Base-by-base conservation (phyloP, 2,329 filamentous ascomycete genomes). In the Apiospora pterosperma region DNA sequence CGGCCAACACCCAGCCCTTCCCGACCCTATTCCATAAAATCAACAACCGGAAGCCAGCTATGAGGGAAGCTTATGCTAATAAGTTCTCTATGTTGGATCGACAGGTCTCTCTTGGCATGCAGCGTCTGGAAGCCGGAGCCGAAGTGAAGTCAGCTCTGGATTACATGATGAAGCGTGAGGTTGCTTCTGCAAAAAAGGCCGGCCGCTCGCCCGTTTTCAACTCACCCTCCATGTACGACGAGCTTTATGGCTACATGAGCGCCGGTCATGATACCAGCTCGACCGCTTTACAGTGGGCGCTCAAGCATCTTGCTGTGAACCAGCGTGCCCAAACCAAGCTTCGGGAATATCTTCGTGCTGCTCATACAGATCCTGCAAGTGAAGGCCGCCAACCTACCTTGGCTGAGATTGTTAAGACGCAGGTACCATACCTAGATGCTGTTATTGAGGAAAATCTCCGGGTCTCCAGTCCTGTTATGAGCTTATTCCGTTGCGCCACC, bases 91-190 rank as follows among this genome's bases (percentile, higher is more conserved):
- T 67, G 64, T 38, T 67, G 14, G 55, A 65, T 10, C 52, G 59
- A 48, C 65, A 68, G 25, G 61, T 67, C 23, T 61, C 28, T 42
- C 58, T 62, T 4, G 67, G 65, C 28, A n/a, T 65, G 21, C 36
- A 63, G 64, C 65, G 64, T 39, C 42, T 62, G 21, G 62, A 68
- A 38, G 62, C 58, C 25, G 66, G 63, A 10, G 66, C 62, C 19
- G 55, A 60, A 23, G 65, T 67, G 16, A 23, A 21, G 21, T 36
- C 59, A 0, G 39, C 44, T 11, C 21, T 55, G 1, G 44, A 55
- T n/a, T 41, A 95, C 92, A 0, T 61, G 59, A 16, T 61, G 3
- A 4, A 5, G 8, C 59, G 59, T 12, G 59, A 61, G 28, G 14
- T 7, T 5, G 14, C 8, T 16, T 2, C 14, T 4, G 36, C 59